These are phyloP conservation scores for Lentinula boryana DNA, from an alignment of 768 basidiomycete species.

Conservation along the genomic window DNA sequence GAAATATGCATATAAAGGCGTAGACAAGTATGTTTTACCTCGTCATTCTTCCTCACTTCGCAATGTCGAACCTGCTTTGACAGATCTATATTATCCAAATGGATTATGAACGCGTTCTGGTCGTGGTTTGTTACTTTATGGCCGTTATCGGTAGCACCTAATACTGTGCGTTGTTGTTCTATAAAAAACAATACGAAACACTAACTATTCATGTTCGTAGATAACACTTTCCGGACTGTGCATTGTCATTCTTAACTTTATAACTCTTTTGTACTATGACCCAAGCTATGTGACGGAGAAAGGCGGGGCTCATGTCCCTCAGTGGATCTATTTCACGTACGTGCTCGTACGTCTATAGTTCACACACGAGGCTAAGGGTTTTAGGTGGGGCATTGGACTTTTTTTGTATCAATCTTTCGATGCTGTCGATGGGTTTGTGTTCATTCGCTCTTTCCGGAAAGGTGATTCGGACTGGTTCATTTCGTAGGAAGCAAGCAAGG, in stretches of 20 bases:
- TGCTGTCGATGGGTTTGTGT: constrained; percentile 77
- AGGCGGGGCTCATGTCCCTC: constrained; percentile 57
- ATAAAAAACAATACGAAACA: background rate
- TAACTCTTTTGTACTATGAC: constrained; percentile 80
- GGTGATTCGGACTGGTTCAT: constrained; percentile 6
- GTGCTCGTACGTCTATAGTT: constrained; percentile 17
- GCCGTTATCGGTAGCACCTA: constrained; percentile 82
- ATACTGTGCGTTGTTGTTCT: constrained; percentile 56
- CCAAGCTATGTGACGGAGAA: constrained; percentile 67
- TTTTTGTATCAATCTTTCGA: constrained; percentile 91
- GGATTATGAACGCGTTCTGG: constrained; percentile 84
- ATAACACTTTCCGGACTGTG: constrained; percentile 83
- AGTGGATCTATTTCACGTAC: constrained; percentile 89
- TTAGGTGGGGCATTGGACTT: constrained; percentile 80
- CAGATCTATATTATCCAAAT: constrained; percentile 73
- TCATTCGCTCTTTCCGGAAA: constrained; percentile 8
- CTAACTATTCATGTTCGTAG: constrained; percentile 32
- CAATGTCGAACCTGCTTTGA: background rate
- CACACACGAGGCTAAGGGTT: background rate
- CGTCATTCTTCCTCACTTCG: constrained; percentile 5
- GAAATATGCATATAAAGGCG: constrained; percentile 73
- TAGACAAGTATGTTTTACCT: constrained; percentile 61
- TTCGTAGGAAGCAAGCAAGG: constrained; percentile 82
- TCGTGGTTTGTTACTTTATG: constrained; percentile 86
- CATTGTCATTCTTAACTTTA: constrained; percentile 80